Base-by-base conservation (phyloP, 2,329 filamentous ascomycete species). In the Clonostachys byssicola region DNA sequence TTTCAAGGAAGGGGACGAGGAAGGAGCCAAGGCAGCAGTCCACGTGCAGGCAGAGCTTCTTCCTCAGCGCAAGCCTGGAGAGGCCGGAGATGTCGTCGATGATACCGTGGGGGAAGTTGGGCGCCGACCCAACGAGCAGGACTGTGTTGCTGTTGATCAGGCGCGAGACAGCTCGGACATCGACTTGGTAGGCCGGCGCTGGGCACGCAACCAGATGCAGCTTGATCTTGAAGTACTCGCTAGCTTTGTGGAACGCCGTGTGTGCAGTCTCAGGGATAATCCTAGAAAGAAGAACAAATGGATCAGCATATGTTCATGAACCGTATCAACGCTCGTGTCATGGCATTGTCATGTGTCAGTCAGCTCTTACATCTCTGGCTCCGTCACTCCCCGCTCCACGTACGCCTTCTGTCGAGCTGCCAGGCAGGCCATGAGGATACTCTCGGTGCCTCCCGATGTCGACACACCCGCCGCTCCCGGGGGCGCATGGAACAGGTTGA, bases 11-110 rank as follows among this genome's bases (percentile, higher is more conserved):
- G 2, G 94, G 91, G 41, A 99, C 83, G 42, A 99, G 77, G 75
- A 99, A 97, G 4, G 91, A 96, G 38, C 94, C 94, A 16, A 99
- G 80, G 63, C 94, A 99, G 79, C 94, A 97, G 73, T 99, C 94
- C 44, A 99, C 92, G 65, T 99, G 94, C 12, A 99, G 81, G 16
- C 91, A 92, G 20, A 96, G 74, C 60, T 85, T 87, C 62, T 88
- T 85, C 60, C 85, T 85, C 34, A 87, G 62, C 0, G 94, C 94
- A 6, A 99, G 79, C 50, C 85, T 86, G 47, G 92, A 96, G 40
- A 99, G 82, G 1, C 82, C 80, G 1, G 87, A 72, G 56, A 99
- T 96, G 66, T 97, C 91, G 67, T 99, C 94, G 54, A 99, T 94
- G 62, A 99, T 95, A 51, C 94, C 94, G 64, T 99, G 94, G 36